Conservation (phyloP, 129 eudicot species). For the Pittosporum tobira region DNA sequence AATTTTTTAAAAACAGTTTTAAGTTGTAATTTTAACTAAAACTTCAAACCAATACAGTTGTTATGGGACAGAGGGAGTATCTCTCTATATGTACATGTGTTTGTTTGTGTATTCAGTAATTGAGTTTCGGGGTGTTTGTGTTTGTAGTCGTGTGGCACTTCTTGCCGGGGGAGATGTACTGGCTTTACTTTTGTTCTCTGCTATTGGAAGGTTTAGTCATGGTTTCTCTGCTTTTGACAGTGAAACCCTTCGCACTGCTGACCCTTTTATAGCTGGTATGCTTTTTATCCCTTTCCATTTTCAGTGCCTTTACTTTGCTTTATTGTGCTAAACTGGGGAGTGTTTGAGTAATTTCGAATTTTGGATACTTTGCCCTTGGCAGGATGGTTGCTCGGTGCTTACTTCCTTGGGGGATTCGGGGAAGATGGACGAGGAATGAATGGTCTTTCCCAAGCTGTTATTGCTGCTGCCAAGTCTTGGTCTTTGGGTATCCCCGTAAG, state of each 20-base stretch:
- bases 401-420: conserved; percentile 82
- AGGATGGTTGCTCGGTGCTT: conserved; percentile 95
- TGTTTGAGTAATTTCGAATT: background rate
- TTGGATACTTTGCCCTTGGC: conserved; percentile 18
- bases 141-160: conserved; percentile 56
- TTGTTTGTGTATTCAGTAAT: background rate
- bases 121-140: background rate
- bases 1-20: too few species aligned
- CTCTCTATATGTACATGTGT: background rate
- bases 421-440: conserved; percentile 82
- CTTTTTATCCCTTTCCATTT: background rate
- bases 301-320: background rate
- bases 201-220: conserved; percentile 86
- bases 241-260: conserved; percentile 79
- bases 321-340: background rate
- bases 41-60: too few species aligned
- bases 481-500: conserved; percentile 79
- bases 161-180: conserved; percentile 92
- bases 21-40: too few species aligned
- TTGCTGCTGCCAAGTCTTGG: conserved; percentile 84
- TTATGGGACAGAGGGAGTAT: background rate
- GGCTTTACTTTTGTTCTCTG: conserved; percentile 73
- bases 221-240: conserved; percentile 76
- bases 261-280: conserved; percentile 93
- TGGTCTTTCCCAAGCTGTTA: conserved; percentile 56